phyloP scores from a whole-genome alignment of 306 rosid species.

The Astragalus glycyphyllos region DNA sequence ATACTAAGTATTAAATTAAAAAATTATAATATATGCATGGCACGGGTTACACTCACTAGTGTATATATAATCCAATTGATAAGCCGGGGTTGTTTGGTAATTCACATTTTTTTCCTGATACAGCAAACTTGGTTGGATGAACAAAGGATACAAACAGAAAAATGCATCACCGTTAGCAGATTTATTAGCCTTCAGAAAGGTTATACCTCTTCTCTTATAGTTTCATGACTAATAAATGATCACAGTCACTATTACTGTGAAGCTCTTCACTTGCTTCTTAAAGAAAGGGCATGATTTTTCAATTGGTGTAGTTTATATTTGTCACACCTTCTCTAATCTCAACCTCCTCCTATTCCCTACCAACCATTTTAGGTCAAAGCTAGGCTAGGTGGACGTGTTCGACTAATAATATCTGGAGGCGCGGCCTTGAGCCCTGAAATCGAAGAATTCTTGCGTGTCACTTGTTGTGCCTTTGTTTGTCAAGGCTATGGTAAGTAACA shows the following conservation, averaged over 20 bases:
- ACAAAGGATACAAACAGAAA: conserved; percentile 70
- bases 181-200: conserved; percentile 88
- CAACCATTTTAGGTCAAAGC: conserved; percentile 65
- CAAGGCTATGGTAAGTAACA: conserved; percentile 83
- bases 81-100: neutral
- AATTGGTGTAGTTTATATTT: neutral
- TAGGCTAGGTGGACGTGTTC: conserved; percentile 81
- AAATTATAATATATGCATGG: no score
- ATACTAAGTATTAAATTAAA: no score
- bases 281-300: neutral
- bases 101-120: conserved; percentile 8
- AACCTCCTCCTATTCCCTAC: neutral
- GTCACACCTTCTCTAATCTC: neutral
- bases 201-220: neutral
- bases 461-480: conserved; percentile 81
- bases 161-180: conserved; percentile 81
- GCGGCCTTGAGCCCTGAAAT: conserved; percentile 89
- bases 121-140: conserved; percentile 91
- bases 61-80: no score
- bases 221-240: neutral
- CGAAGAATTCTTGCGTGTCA: conserved; percentile 92
- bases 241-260: neutral
- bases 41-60: no score
- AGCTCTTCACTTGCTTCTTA: neutral
- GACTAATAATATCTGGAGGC: conserved; percentile 91